Evolutionary conservation across 2,329 filamentous ascomycete species (phyloP), one percentile per base, ranked within the genome.

Genomic region (Fusarium irregulare): DNA sequence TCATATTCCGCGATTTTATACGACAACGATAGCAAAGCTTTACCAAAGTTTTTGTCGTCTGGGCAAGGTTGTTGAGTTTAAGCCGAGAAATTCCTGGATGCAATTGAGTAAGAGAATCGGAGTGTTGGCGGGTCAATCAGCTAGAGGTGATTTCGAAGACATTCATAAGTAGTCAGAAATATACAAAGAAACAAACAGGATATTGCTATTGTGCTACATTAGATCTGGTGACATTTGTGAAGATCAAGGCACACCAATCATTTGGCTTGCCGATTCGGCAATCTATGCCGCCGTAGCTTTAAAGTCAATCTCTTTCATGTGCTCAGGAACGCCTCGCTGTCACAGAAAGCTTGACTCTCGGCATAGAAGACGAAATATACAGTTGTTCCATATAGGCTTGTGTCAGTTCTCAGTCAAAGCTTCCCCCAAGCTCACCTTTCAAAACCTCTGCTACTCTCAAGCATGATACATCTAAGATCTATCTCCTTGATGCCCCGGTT

Each of bases 1-100:
- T 65, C 20, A 56, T 66, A 51, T 69, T 74, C 72, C 72, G 71
- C 63, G 48, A 50, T 60, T 54, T 64, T 28, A 53, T 66, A 64
- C 68, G 64, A 66, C n/a, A 34, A 49, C 23, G 47, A 68, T 49
- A 53, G n/a, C 58, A 56, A 66, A 44, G 49, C 60, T 37, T 55
- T 50, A 56, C 27, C 54, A 57, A 64, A 45, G 42, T 60, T 41
- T 56, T 54, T 64, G 21, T 55, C 49, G 42, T 56, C 44, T 46
- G 37, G 27, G 27, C 48, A 46, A 49, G 42, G 47, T 49, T 48
- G n/a, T 58, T 30, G 11, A 45, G 11, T 28, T 51, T 58, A 18
- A 68, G 59, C 64, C 55, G 59, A 71, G 55, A 64, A 57, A 65
- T 71, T 55, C 44, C 68, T 68, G 25, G 20, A 32, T 49, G 30